These are phyloP conservation scores for Backusella macrospora DNA, from an alignment of 192 early-diverging fungal species.

Conservation along the genomic window DNA sequence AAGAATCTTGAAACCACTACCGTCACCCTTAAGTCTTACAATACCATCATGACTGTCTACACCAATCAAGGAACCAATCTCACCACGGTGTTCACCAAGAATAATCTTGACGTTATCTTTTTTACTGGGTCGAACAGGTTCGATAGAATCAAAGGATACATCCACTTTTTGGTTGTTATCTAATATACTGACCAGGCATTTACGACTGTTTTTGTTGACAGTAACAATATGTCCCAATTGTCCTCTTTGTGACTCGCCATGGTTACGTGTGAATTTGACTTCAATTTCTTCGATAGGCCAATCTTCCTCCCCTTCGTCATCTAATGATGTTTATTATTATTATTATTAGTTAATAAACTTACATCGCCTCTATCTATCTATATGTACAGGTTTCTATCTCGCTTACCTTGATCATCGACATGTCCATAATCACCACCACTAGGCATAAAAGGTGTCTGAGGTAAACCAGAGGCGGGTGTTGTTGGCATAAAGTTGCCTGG, in stretches of 20 bases:
- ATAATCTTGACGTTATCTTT: constrained; percentile 76
- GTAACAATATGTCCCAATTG: constrained; percentile 53
- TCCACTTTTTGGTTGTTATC: constrained; percentile 38
- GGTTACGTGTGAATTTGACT: constrained; percentile 39
- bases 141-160: constrained; percentile 44
- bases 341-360: constrained; percentile 13
- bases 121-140: constrained; percentile 65
- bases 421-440: constrained; percentile 56
- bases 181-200: constrained; percentile 48
- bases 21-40: constrained; percentile 64
- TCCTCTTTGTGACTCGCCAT: constrained; percentile 48
- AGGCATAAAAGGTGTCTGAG: constrained; percentile 51
- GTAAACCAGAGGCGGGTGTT: constrained; percentile 36
- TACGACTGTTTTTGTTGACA: constrained; percentile 49
- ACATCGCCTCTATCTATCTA: constrained; percentile 38
- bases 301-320: constrained; percentile 35
- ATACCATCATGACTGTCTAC: constrained; percentile 75
- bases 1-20: constrained; percentile 58
- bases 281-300: constrained; percentile 65
- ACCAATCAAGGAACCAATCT: constrained; percentile 68
- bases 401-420: constrained; percentile 46
- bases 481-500: constrained; percentile 47
- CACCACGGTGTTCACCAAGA: constrained; percentile 57
- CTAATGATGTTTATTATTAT: constrained; percentile 13
- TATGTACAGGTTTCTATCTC: constrained; percentile 35